Evolutionary conservation across 1,284 basidiomycete genomes (phyloP).

Genomic region (Rhodotorula glutinis): DNA sequence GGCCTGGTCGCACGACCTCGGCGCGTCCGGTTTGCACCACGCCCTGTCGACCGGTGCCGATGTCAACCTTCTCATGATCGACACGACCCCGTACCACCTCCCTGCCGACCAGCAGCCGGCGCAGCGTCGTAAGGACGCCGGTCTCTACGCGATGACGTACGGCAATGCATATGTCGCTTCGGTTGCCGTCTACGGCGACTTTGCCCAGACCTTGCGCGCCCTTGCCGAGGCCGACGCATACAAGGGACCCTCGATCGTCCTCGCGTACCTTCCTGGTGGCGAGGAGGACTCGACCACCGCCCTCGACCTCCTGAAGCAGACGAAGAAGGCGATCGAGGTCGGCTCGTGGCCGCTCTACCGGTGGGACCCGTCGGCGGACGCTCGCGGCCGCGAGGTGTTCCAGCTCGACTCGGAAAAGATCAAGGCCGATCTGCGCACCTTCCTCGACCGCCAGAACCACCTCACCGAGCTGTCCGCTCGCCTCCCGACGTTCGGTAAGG

Average conservation of each 20-base stretch:
- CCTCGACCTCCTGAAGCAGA: slow-evolving; percentile 88
- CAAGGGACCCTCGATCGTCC: slow-evolving; percentile 83
- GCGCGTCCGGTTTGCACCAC: slow-evolving; percentile 93
- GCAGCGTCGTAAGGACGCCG: slow-evolving; percentile 67
- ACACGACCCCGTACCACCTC: slow-evolving; percentile 73
- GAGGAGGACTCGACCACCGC: slow-evolving; percentile 68
- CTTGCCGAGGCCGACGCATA: slow-evolving; percentile 88
- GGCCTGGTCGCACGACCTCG: slow-evolving; percentile 95
- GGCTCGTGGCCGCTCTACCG: slow-evolving; percentile 99
- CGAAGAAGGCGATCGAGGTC: slow-evolving; percentile 91
- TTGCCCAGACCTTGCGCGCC: slow-evolving; percentile 89
- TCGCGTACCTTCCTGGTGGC: slow-evolving; percentile 90
- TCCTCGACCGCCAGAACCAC: slow-evolving; percentile 95
- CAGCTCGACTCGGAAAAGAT: slow-evolving; percentile 87
- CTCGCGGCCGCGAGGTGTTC: slow-evolving; percentile 70
- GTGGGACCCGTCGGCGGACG: slow-evolving; percentile 87
- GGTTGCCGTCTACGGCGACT: slow-evolving; percentile 92
- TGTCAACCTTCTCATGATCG: slow-evolving; percentile 93
- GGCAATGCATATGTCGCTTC: slow-evolving; percentile 95
- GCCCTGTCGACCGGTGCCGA: slow-evolving; percentile 85
- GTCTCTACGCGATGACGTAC: slow-evolving; percentile 97
- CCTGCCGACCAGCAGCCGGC: slow-evolving; percentile 66
- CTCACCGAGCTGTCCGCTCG: slow-evolving; percentile 84
- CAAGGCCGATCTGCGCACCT: slow-evolving; percentile 90
- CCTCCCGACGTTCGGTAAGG: slow-evolving; percentile 71